Conservation (phyloP, 2,329 filamentous ascomycete species). For the Claviceps sp. region DNA sequence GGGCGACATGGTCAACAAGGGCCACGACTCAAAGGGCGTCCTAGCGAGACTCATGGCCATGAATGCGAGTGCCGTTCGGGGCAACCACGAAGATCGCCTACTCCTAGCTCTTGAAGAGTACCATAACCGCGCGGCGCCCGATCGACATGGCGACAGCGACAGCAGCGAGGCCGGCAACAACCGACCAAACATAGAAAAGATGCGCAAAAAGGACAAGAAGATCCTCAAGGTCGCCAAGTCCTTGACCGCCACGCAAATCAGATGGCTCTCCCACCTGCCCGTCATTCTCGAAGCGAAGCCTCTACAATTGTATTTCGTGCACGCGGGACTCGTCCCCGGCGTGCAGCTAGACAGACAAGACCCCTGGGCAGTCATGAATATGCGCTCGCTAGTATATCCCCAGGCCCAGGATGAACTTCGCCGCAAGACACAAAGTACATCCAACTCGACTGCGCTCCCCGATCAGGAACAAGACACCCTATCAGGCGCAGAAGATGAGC, state of each 20-base stretch:
- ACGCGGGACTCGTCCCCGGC: conserved; percentile 73
- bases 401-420: conserved; percentile 26
- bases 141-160: not conserved
- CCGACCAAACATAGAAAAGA: conserved; percentile 10
- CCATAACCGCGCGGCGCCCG: conserved; percentile 15
- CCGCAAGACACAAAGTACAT: conserved; percentile 17
- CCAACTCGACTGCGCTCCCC: not conserved
- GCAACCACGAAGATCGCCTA: conserved; percentile 84
- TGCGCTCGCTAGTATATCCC: conserved; percentile 62
- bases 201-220: conserved; percentile 20
- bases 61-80: conserved; percentile 69
- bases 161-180: conserved; percentile 7
- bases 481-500: conserved; percentile 7
- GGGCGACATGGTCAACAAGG: conserved; percentile 76
- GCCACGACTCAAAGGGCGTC: conserved; percentile 68
- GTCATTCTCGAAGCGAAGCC: conserved; percentile 65
- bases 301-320: conserved; percentile 57
- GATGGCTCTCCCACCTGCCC: conserved; percentile 58
- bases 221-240: conserved; percentile 44
- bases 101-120: conserved; percentile 45
- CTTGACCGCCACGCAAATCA: conserved; percentile 43
- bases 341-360: conserved; percentile 57
- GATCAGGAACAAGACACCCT: not conserved
- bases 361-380: conserved; percentile 78
- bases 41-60: conserved; percentile 61